Conservation (phyloP, 1,284 basidiomycete species). For the Ganoderma resinaceum region DNA sequence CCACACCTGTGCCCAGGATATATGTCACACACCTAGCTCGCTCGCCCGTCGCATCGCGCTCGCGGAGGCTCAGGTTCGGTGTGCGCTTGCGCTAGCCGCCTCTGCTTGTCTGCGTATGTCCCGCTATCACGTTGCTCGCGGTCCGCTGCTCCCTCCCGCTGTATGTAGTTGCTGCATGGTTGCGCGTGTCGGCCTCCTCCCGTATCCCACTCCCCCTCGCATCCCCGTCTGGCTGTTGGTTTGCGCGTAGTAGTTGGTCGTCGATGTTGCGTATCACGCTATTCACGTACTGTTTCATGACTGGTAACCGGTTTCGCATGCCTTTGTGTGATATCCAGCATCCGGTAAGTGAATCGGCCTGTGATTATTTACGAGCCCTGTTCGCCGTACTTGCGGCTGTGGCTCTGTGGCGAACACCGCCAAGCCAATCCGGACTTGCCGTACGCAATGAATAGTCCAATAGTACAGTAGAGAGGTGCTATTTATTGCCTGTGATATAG, state of each 20-base stretch:
- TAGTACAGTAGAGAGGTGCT: too few species aligned
- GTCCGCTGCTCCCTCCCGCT: conserved; percentile 6
- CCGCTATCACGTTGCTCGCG: conserved; percentile 19
- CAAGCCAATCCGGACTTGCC: too few species aligned
- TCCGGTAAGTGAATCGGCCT: too few species aligned
- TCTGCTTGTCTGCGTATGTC: neutral
- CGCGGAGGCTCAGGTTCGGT: conserved; percentile 21
- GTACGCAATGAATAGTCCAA: too few species aligned
- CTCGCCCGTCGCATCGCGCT: conserved; percentile 18
- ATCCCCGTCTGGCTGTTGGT: conserved; percentile 11
- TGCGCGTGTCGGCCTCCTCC: conserved; percentile 19
- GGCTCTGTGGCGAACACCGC: too few species aligned
- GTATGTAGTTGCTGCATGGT: conserved; percentile 21
- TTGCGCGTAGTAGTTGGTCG: conserved; percentile 30
- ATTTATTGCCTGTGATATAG: too few species aligned
- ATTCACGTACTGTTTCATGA: conserved; percentile 32
- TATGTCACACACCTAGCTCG: conserved; percentile 16
- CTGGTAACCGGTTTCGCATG: conserved; percentile 12
- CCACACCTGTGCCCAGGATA: conserved; percentile 30
- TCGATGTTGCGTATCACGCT: conserved; percentile 33
- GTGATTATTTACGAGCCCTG: too few species aligned
- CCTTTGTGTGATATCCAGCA: neutral
- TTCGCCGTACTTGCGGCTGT: too few species aligned
- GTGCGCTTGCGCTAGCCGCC: conserved; percentile 25
- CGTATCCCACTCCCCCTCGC: neutral